Evolutionary conservation across 1,284 basidiomycete genomes (phyloP), one percentile per base, ranked within the genome.

Genomic region (Irpex sp.): DNA sequence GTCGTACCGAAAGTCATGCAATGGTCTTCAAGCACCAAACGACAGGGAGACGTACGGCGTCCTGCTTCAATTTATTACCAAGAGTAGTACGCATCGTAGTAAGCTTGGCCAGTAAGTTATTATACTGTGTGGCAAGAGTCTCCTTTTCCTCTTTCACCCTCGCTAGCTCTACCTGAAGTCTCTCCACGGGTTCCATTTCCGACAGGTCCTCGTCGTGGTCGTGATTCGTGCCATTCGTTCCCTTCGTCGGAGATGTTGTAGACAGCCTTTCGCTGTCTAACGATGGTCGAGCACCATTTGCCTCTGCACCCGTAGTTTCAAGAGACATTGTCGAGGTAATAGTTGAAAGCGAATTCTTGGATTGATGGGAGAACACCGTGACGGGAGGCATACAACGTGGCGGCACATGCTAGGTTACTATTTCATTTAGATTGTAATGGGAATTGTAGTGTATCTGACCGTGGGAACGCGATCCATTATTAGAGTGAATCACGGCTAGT

Each of bases 11-110:
- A 65, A 68, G 65, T 71, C 65, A 70, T 66, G 64, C 68, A 60
- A 64, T 66, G 62, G 66, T 63, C 49, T 63, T 62, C 40, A 66
- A 60, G 52, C 59, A 59, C 48, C 59, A 19, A 66, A 55, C 55
- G 13, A 40, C 61, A 47, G 66, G 40, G 62, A 60, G 59, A 87
- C 93, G 74, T 79, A 97, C 96, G 69, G 97, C 97, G 78, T 99
- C 97, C 76, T 97, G 94, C 74, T 92, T 89, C 62, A 99, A 81
- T 75, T 98, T 97, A 72, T 96, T 96, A 48, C 96, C 96, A 31
- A 99, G 82, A 4, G 93, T 94, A 34, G 89, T 93, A 13, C 96
- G 86, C 96, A 99, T 98, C 40, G 89, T 86, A 2, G 93, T 95
- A 57, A 99, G 81, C 77, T 96, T 98, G 56, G 88, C 86, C 5